Conservation (phyloP, 2,329 filamentous ascomycete genomes). For the Scedosporium aurantiacum region DNA sequence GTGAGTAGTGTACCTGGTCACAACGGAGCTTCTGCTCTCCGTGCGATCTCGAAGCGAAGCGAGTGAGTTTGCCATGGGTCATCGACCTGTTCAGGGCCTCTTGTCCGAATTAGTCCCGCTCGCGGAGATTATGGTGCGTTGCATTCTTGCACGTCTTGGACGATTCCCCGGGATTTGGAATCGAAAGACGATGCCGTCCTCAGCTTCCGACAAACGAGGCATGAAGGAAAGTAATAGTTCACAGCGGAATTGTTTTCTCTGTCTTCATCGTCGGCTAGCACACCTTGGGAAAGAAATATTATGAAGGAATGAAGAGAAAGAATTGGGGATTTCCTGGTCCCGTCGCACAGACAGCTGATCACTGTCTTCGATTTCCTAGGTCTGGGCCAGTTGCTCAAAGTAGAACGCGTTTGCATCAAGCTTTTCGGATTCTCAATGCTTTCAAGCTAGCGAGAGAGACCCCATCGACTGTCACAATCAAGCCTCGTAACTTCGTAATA, state of each 20-base stretch:
- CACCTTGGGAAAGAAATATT: background rate
- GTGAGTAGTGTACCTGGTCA: background rate
- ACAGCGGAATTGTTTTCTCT: background rate
- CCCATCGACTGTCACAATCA: background rate
- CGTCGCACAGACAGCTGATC: background rate
- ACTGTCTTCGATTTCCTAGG: background rate
- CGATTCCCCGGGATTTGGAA: background rate
- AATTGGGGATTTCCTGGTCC: background rate
- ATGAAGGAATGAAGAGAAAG: background rate
- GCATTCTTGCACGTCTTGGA: background rate
- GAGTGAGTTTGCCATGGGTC: background rate
- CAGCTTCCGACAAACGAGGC: too few species aligned
- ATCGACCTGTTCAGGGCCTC: background rate
- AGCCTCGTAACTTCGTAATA: background rate
- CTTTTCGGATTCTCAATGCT: background rate
- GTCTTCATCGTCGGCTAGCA: too few species aligned
- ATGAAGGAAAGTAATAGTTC: too few species aligned
- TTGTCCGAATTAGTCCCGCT: background rate
- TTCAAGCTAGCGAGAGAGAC: background rate
- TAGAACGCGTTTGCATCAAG: background rate
- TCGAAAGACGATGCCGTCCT: background rate
- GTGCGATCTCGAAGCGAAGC: background rate
- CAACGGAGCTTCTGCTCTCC: background rate
- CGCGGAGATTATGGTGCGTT: background rate
- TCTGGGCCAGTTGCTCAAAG: background rate